Percentiles rank a stretch among this genome's conserved stretches.
phyloP scores from a whole-genome alignment of 768 basidiomycete species.

The Candolleomyces aberdarensis region DNA sequence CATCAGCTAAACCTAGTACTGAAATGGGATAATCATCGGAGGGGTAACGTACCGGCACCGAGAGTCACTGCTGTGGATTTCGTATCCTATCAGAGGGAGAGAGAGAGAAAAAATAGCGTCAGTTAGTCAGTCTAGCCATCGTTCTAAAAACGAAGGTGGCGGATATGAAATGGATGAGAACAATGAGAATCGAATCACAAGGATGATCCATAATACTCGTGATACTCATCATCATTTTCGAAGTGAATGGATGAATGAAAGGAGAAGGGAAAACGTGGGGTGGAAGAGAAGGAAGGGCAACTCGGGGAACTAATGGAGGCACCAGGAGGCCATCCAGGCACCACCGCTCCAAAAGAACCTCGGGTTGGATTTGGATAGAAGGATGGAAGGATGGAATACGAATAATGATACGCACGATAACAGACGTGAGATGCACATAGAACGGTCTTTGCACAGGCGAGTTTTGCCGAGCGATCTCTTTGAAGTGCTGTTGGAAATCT shows the following conservation, averaged over 20 bases:
- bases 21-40: not conserved
- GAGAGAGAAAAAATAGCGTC: not conserved
- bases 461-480: slow-evolving; percentile 60
- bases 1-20: not conserved
- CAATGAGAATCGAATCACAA: no score
- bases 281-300: not conserved
- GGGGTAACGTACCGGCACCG: slow-evolving; percentile 49
- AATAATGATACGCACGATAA: slow-evolving; percentile 53
- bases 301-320: not conserved
- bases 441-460: slow-evolving; percentile 67
- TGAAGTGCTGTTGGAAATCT: slow-evolving; percentile 84
- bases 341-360: not conserved
- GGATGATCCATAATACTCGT: no score
- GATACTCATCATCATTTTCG: no score
- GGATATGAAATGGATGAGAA: no score
- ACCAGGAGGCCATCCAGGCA: not conserved
- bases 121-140: not conserved
- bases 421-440: slow-evolving; percentile 72
- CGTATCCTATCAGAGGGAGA: slow-evolving; percentile 63
- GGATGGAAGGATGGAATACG: not conserved
- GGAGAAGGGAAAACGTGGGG: not conserved
- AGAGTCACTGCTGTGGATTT: slow-evolving; percentile 71
- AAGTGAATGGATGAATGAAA: no score
- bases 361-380: not conserved
- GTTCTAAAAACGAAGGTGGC: no score